A percentile compares a stretch with the other conserved stretches of the same genome.
Evolutionary conservation across 2,329 filamentous ascomycete genomes (phyloP).

Genomic region (Diaporthe aspalathi): DNA sequence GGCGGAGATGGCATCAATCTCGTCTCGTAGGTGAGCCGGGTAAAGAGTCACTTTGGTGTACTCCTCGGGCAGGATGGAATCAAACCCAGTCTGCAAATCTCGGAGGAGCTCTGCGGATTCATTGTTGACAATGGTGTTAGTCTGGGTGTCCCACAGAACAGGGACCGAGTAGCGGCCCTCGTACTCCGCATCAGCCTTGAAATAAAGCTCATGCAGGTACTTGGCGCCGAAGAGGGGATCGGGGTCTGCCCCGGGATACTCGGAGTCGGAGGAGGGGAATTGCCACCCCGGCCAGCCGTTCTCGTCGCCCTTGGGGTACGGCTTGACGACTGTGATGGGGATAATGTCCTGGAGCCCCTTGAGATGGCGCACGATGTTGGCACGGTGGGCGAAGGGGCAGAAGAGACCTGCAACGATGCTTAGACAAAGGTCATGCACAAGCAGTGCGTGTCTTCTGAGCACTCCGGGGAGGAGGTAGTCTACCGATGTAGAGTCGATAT

Average conservation of each 20-base stretch:
- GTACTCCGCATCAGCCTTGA: slow-evolving; percentile 69
- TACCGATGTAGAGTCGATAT: slow-evolving; percentile 47
- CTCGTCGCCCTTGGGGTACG: slow-evolving; percentile 74
- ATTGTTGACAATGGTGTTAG: slow-evolving; percentile 68
- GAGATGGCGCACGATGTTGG: slow-evolving; percentile 66
- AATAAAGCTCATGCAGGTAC: slow-evolving; percentile 72
- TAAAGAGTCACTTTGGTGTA: slow-evolving; percentile 62
- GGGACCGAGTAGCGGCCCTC: slow-evolving; percentile 71
- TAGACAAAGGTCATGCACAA: slow-evolving; percentile 37
- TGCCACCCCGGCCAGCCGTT: slow-evolving; percentile 73
- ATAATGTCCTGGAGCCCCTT: slow-evolving; percentile 67
- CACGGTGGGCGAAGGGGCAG: slow-evolving; percentile 73
- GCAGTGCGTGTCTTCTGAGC: not conserved
- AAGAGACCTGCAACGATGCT: slow-evolving; percentile 61
- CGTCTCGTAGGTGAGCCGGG: slow-evolving; percentile 56
- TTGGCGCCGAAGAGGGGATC: slow-evolving; percentile 69
- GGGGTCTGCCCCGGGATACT: slow-evolving; percentile 69
- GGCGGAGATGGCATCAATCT: slow-evolving; percentile 63
- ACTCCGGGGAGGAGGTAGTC: not conserved
- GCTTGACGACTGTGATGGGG: slow-evolving; percentile 68
- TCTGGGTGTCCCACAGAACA: slow-evolving; percentile 70
- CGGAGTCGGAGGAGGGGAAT: slow-evolving; percentile 63
- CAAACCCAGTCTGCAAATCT: slow-evolving; percentile 67
- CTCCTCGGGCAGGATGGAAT: slow-evolving; percentile 57
- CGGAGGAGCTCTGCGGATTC: slow-evolving; percentile 69